A percentile compares a stretch with the other conserved stretches of the same genome.
These are phyloP conservation scores for Boletus edulis DNA, from an alignment of 768 basidiomycete genomes.

Conservation along the genomic window DNA sequence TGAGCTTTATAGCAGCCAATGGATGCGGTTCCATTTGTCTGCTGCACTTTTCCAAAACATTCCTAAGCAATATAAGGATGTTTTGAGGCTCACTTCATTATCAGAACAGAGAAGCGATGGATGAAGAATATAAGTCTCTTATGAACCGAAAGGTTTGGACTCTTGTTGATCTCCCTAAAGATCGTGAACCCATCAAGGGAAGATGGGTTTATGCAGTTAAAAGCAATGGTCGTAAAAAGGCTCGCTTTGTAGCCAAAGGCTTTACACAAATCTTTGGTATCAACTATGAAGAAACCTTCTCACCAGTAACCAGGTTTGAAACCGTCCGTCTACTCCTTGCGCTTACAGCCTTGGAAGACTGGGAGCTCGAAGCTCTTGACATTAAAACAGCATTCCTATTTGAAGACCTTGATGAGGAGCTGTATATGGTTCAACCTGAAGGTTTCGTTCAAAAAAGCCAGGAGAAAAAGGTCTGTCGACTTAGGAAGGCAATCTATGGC, in stretches of 20 bases:
- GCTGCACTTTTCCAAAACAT: no score
- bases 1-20: no score
- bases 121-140: no score
- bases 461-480: neutral
- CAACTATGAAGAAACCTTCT: neutral
- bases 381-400: neutral
- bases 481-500: neutral
- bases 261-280: neutral
- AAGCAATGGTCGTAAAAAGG: neutral
- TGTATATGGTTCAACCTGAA: neutral
- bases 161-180: neutral
- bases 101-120: no score
- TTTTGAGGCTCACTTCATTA: no score
- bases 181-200: neutral
- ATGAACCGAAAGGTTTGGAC: neutral
- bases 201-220: neutral
- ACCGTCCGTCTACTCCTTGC: neutral
- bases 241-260: neutral
- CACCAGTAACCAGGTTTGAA: neutral
- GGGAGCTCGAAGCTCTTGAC: neutral
- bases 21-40: no score
- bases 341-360: neutral
- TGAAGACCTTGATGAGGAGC: neutral
- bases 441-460: neutral
- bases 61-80: no score